Base-by-base conservation (phyloP, 2,329 filamentous ascomycete genomes). In the Aspergillus luchuensis region DNA sequence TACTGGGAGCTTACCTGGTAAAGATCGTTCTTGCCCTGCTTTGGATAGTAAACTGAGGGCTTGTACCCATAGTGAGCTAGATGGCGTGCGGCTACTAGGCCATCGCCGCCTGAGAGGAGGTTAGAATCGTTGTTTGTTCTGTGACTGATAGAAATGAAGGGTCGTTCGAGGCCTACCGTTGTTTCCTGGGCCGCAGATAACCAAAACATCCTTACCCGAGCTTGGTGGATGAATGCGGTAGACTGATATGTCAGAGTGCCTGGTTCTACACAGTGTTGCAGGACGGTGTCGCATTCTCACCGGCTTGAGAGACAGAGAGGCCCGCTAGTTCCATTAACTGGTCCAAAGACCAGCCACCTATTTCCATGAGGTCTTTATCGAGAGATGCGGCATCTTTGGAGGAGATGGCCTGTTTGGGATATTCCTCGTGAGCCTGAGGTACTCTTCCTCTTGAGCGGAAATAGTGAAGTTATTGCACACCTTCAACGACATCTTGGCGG, bases 251-350 rank as follows among this genome's bases (percentile, higher is more conserved):
- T 25, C 13, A 47, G 43, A 13, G 8, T 13, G 21, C n/a, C 11
- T 47, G 17, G 11, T 5, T 25, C 28, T 19, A 49, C 4, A 49
- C 4, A 2, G 25, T 28, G 28, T 6, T 49, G 10, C 10, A 11
- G 23, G 36, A 11, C 36, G 51, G 66, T 21, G 63, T 60, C 11
- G 5, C 25, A 1, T 17, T n/a, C 81, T 60, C 73, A 93, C 92
- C 88, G 54, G 90, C 92, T 82, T 98, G 92, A 11, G 94, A 94
- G 25, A 98, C 92, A 1, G 92, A 93, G 0, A 99, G 84, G 0
- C 95, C 95, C 47, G 95, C 95, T 7, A 99, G 81, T 74, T 98
- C 95, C 95, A 99, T 98, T 52, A 99, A 82, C 78, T 99, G 95
- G 73, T 98, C 95, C 58, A 99, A 85, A 10, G 92, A 96, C 79